A percentile compares a stretch with the other conserved stretches of the same genome.
These are phyloP conservation scores for Schizochytrium sp. DNA, from an alignment of 108 stramenopile species.

Conservation along the genomic window DNA sequence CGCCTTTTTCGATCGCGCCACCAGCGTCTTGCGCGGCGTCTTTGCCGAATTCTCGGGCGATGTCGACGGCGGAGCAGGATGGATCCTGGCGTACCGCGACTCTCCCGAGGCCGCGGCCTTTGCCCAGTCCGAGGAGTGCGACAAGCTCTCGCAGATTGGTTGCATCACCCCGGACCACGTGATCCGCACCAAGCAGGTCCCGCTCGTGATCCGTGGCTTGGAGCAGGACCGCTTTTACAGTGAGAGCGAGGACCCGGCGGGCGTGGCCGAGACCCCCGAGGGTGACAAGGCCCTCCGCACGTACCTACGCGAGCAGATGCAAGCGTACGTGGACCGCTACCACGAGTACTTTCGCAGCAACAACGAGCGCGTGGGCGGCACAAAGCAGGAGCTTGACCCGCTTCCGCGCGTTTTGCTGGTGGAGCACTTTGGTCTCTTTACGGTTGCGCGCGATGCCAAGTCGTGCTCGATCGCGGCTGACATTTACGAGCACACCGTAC, in stretches of 20 bases:
- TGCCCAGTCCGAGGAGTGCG: slow-evolving; percentile 5
- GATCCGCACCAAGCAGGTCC: neutral
- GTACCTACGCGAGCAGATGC: neutral
- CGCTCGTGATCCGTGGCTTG: neutral
- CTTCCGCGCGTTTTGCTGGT: neutral
- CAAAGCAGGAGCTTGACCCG: neutral
- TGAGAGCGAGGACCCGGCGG: neutral
- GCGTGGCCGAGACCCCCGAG: neutral
- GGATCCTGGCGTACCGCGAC: neutral
- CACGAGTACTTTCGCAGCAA: neutral
- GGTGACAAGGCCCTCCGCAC: neutral
- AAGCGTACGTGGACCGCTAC: neutral
- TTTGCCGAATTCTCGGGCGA: neutral
- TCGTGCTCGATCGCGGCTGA: slow-evolving; percentile 16
- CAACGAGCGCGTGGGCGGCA: neutral
- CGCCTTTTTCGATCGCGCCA: neutral
- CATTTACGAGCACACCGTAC: slow-evolving; percentile 1
- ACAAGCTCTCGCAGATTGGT: neutral
- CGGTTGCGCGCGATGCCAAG: neutral
- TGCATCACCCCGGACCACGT: neutral
- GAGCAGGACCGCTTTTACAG: neutral
- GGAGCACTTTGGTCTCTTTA: slow-evolving; percentile 16
- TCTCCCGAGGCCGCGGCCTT: neutral
- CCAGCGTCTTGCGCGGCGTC: neutral
- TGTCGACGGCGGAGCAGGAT: neutral